These are phyloP conservation scores for Cyberlindnera americana DNA, from an alignment of 805 yeast genomes.

Conservation along the genomic window DNA sequence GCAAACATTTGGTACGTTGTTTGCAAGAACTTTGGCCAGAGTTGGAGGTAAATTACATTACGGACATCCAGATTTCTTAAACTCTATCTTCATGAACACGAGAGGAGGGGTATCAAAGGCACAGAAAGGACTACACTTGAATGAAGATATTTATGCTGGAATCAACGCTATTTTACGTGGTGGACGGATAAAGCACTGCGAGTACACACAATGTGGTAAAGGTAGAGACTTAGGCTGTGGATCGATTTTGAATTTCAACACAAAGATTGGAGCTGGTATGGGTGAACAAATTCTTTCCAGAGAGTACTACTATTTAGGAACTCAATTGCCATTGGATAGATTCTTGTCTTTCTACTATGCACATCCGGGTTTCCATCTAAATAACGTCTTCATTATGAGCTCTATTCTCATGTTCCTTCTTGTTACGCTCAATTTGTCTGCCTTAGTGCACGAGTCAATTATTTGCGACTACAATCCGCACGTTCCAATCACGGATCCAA, in stretches of 20 bases:
- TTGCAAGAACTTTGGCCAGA: conserved; percentile 77
- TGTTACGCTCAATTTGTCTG: conserved; percentile 56
- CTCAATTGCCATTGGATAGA: conserved; percentile 73
- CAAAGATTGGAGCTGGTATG: conserved; percentile 89
- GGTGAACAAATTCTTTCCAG: conserved; percentile 84
- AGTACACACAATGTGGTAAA: conserved; percentile 81
- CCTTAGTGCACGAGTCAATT: conserved; percentile 57
- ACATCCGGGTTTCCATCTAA: conserved; percentile 83
- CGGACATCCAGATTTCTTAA: conserved; percentile 84
- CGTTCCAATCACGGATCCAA: conserved; percentile 57
- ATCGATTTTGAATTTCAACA: conserved; percentile 75
- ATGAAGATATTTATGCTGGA: conserved; percentile 86
- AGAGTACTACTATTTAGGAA: conserved; percentile 75
- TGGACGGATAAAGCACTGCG: conserved; percentile 76
- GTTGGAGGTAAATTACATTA: conserved; percentile 82
- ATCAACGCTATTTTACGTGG: conserved; percentile 77
- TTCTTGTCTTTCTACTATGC: conserved; percentile 80
- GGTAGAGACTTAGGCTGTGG: conserved; percentile 85
- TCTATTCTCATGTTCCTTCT: conserved; percentile 63
- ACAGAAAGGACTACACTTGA: conserved; percentile 76
- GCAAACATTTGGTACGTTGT: conserved; percentile 82
- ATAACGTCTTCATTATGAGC: conserved; percentile 68
- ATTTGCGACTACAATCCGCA: conserved; percentile 58
- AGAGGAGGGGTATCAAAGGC: conserved; percentile 88
- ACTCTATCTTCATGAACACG: conserved; percentile 72